Evolutionary conservation across 805 yeast genomes (phyloP).

Genomic region (Kuraishia piskuri): DNA sequence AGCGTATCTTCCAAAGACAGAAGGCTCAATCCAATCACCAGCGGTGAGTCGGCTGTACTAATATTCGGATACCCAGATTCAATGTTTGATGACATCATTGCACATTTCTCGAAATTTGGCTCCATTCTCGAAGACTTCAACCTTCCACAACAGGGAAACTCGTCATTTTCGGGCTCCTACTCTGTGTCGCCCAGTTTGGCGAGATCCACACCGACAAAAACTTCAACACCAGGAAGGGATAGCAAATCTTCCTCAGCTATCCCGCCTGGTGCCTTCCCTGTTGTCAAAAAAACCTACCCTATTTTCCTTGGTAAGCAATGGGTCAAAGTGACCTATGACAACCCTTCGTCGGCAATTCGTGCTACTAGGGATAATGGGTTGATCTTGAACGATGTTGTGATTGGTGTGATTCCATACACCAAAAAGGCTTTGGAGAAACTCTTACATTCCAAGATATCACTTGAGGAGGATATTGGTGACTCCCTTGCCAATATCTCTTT

Average conservation of each 20-base stretch:
- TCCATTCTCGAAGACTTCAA: conserved; percentile 69
- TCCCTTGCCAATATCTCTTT: conserved; percentile 12
- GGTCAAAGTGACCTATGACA: conserved; percentile 84
- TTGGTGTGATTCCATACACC: conserved; percentile 66
- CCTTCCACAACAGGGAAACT: conserved; percentile 1
- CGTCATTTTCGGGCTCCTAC: background rate
- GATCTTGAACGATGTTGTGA: conserved; percentile 46
- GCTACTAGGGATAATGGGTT: conserved; percentile 82
- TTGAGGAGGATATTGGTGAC: conserved; percentile 41
- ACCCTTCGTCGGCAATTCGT: conserved; percentile 64
- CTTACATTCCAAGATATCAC: conserved; percentile 32
- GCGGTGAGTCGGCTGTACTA: conserved; percentile 56
- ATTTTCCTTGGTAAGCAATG: conserved; percentile 81
- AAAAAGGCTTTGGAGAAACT: conserved; percentile 54
- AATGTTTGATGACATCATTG: conserved; percentile 55
- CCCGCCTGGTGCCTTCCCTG: conserved; percentile 6
- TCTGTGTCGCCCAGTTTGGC: background rate
- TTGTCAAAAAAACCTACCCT: conserved; percentile 33
- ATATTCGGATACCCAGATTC: conserved; percentile 87
- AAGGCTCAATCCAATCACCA: conserved; percentile 7
- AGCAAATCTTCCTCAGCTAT: background rate
- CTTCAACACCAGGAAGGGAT: conserved; percentile 1
- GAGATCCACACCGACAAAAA: background rate
- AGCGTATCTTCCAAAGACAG: background rate
- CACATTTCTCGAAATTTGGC: conserved; percentile 75